Conservation (phyloP, 2,329 filamentous ascomycete species). For the Fusarium sp. region DNA sequence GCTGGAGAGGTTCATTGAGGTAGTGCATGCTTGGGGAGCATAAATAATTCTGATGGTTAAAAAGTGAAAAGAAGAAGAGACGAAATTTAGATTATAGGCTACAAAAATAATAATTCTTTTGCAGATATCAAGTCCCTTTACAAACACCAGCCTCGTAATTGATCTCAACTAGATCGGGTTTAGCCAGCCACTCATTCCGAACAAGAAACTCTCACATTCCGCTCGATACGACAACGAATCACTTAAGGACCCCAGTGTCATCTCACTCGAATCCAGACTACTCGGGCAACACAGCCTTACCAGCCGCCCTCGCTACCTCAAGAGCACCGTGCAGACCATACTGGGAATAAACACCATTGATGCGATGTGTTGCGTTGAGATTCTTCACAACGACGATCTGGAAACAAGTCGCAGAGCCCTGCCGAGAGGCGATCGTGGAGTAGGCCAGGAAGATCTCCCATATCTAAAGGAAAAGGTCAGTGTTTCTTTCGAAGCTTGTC, state of each 20-base stretch:
- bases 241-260: no score
- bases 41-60: not conserved
- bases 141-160: no score
- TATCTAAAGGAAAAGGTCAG: slow-evolving; percentile 67
- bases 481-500: rapidly evolving
- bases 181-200: no score
- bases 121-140: not conserved
- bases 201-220: no score
- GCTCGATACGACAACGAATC: no score
- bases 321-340: slow-evolving; percentile 76
- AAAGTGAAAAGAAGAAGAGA: slow-evolving; percentile 1
- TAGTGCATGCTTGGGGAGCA: slow-evolving; percentile 36
- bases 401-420: slow-evolving; percentile 87
- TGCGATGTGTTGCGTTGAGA: slow-evolving; percentile 86
- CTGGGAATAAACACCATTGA: slow-evolving; percentile 79
- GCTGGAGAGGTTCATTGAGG: slow-evolving; percentile 55
- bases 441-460: slow-evolving; percentile 94
- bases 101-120: not conserved
- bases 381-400: slow-evolving; percentile 92
- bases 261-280: not conserved
- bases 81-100: no score
- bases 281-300: slow-evolving; percentile 43
- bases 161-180: no score
- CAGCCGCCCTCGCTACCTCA: slow-evolving; percentile 50
- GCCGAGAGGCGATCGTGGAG: slow-evolving; percentile 85